Evolutionary conservation across 1,284 basidiomycete genomes (phyloP), one percentile per base, ranked within the genome.

Genomic region (Psilocybe mexicana): DNA sequence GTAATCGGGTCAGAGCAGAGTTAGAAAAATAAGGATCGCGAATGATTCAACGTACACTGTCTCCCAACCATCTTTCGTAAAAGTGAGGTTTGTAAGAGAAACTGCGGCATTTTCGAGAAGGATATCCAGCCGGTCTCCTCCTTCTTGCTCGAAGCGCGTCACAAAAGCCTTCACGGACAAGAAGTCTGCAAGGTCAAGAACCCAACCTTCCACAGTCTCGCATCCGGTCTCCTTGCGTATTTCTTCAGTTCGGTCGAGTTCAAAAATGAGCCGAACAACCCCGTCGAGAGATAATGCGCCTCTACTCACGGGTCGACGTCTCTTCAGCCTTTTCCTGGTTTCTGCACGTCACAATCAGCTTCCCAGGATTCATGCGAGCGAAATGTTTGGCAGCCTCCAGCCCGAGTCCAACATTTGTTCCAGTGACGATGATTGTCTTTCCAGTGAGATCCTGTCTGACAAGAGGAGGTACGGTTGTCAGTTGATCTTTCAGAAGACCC

Each of bases 301-400:
- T 18, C 18, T 18, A 53, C 52, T 35, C 35, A 53, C 42, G n/a
- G 0, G 50, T 14, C 12, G 74, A 26, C 10, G 79, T 74, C 0
- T 54, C 65, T 8, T 69, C 62, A 0, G 75, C 79, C 58, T 67
- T 76, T 25, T 56, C 65, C 59, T 70, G 55, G 53, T 54, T 77
- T 18, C 76, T 69, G 61, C 75, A 79, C 1, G 70, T 74, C 7
- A 78, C 36, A 50, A 80, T 69, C 2, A 79, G 64, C 24, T 65
- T 71, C 10, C 61, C 70, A 0, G 78, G 74, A 23, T 69, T 70
- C 77, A 78, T 79, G 1, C 63, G 58, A 1, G 77, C 76, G 48
- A 80, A 75, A 61, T 79, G 78, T 60, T 74, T 77, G 0, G 75
- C 62, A 0, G 77, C 73, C 56, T 80, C 76, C 43, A 74, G 72